phyloP scores from a whole-genome alignment of 441 rosid genomes.

The Dalechampia spathulata region DNA sequence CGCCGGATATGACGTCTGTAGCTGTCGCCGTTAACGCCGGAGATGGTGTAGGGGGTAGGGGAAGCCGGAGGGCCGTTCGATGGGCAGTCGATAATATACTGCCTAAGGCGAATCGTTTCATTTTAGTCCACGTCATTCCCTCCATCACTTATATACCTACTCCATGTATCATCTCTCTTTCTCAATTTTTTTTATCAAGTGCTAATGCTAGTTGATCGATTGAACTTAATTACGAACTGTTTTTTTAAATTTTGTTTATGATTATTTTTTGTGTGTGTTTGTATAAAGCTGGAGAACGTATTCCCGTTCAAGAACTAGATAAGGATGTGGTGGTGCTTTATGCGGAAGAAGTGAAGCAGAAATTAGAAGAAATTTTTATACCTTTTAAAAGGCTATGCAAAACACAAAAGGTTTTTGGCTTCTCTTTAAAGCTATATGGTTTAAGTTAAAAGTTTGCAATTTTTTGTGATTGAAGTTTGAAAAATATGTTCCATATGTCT shows the following conservation, averaged over 20 bases:
- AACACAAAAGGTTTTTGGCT: constrained; percentile 15
- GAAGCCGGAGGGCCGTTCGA: constrained; percentile 73
- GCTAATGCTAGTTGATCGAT: no score
- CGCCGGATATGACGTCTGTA: constrained; percentile 26
- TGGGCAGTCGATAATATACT: constrained; percentile 66
- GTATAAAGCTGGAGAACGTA: constrained; percentile 45
- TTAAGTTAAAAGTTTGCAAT: neutral
- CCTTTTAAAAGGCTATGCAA: constrained; percentile 59
- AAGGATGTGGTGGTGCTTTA: constrained; percentile 59
- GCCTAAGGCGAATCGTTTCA: constrained; percentile 41
- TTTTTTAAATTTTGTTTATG: no score
- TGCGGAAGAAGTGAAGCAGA: constrained; percentile 50
- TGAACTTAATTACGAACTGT: neutral
- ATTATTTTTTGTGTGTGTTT: neutral
- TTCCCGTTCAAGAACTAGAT: constrained; percentile 56
- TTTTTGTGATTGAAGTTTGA: neutral
- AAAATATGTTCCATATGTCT: constrained; percentile 1
- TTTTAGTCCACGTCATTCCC: constrained; percentile 69
- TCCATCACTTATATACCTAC: constrained; percentile 56
- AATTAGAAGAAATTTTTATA: constrained; percentile 35
- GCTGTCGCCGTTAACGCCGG: constrained; percentile 70
- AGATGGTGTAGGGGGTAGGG: constrained; percentile 52
- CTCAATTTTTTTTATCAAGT: neutral
- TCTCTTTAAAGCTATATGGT: neutral
- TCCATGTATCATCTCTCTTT: constrained; percentile 38